Conservation (phyloP, 148 eudicot genomes). For the Chenopodium formosanum region DNA sequence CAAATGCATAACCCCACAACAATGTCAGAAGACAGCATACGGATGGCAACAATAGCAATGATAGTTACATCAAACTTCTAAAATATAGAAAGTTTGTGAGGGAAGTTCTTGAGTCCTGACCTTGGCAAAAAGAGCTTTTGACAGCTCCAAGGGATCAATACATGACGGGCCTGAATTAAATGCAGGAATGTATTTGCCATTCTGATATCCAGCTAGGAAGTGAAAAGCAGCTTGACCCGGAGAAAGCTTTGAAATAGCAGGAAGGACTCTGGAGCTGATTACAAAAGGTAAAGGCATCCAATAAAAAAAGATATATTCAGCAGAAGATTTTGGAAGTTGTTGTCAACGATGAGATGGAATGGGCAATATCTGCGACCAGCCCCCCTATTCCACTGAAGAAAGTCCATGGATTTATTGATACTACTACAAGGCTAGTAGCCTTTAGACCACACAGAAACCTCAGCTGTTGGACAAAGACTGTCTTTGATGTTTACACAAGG, state of each 20-base stretch:
- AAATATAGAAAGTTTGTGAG: background rate
- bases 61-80: background rate
- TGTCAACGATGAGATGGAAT: background rate
- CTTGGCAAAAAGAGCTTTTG: constrained; percentile 20
- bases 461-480: background rate
- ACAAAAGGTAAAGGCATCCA: background rate
- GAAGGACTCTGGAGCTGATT: constrained; percentile 14
- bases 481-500: background rate
- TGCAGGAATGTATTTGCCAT: constrained; percentile 19
- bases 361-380: background rate
- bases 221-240: constrained; percentile 16
- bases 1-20: background rate
- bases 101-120: background rate
- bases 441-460: background rate
- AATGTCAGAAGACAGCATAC: background rate
- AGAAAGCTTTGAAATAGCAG: constrained; percentile 16
- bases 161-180: constrained; percentile 1
- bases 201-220: constrained; percentile 16
- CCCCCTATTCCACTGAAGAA: too few relatives aligned
- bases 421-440: background rate
- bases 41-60: background rate
- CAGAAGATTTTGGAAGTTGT: background rate
- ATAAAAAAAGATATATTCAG: background rate
- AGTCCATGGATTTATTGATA: background rate
- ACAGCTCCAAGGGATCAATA: constrained; percentile 2